Evolutionary conservation across 1,284 basidiomycete genomes (phyloP).

Genomic region (Heterobasidion irregulare): DNA sequence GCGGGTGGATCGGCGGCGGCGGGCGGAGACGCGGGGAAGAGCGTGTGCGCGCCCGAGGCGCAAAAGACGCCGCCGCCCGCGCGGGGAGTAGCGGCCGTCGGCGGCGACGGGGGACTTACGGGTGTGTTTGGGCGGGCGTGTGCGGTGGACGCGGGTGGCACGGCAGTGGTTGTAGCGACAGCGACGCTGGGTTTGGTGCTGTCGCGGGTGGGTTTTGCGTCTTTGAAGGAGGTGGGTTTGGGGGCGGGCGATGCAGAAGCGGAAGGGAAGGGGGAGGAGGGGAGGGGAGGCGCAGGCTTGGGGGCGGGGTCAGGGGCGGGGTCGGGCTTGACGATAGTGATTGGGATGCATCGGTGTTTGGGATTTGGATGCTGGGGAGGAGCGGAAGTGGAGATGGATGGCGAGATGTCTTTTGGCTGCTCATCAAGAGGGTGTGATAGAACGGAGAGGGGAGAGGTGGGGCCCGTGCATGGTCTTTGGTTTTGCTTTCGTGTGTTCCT

Average conservation of each 20-base stretch:
- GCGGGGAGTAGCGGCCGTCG: conserved; percentile 8
- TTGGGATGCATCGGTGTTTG: conserved; percentile 58
- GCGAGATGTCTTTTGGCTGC: conserved; percentile 10
- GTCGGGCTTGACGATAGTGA: conserved; percentile 49
- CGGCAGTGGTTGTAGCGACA: not conserved
- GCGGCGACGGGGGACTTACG: too few species aligned
- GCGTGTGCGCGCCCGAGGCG: conserved; percentile 38
- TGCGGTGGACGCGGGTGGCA: too few species aligned
- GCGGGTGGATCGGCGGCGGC: not conserved
- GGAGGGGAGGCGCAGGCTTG: conserved; percentile 3
- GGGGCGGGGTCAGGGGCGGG: conserved; percentile 9
- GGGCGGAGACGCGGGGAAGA: conserved; percentile 20
- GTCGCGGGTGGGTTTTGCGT: conserved; percentile 47
- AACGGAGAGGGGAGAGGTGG: conserved; percentile 8
- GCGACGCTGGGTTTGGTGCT: conserved; percentile 23
- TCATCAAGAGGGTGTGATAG: conserved; percentile 3
- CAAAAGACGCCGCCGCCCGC: conserved; percentile 56
- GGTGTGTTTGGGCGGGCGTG: too few species aligned
- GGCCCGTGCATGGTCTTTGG: conserved; percentile 15
- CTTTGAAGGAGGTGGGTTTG: conserved; percentile 22
- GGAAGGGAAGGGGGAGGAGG: too few species aligned
- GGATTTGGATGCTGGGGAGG: conserved; percentile 10
- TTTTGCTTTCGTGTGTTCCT: conserved; percentile 23
- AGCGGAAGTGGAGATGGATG: conserved; percentile 15
- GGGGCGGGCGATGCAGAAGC: not conserved